These are phyloP conservation scores for Cyberlindnera euphorbiae DNA, from an alignment of 805 yeast species.

Conservation along the genomic window DNA sequence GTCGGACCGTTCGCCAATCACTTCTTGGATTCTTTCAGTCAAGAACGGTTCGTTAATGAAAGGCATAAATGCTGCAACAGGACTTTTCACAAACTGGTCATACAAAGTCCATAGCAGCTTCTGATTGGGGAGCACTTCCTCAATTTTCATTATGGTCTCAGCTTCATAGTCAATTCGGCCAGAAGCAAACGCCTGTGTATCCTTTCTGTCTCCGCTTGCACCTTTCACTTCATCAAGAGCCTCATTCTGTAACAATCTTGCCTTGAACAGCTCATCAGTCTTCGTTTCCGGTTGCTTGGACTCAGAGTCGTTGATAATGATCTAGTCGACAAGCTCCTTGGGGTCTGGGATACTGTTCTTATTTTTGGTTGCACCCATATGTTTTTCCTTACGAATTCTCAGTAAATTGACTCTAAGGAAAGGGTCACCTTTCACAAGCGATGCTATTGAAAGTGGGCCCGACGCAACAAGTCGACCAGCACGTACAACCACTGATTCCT, in stretches of 20 bases:
- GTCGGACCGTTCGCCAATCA: slow-evolving; percentile 10
- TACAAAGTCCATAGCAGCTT: slow-evolving; percentile 21
- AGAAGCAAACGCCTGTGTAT: slow-evolving; percentile 13
- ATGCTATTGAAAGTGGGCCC: slow-evolving; percentile 29
- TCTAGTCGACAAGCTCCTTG: slow-evolving; percentile 19
- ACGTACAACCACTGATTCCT: slow-evolving; percentile 27
- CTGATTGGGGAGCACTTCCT: slow-evolving; percentile 21
- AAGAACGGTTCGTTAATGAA: slow-evolving; percentile 23
- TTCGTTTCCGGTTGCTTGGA: slow-evolving; percentile 6
- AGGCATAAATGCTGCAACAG: slow-evolving; percentile 22
- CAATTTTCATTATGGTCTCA: slow-evolving; percentile 19
- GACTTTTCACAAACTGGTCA: slow-evolving; percentile 19
- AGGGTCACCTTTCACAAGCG: slow-evolving; percentile 28
- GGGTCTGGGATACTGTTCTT: slow-evolving; percentile 2
- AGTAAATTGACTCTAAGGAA: slow-evolving; percentile 24
- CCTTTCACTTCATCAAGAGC: slow-evolving; percentile 33
- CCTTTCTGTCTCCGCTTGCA: slow-evolving; percentile 5
- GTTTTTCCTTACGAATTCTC: slow-evolving; percentile 27
- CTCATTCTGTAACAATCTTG: slow-evolving; percentile 32
- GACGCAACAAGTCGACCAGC: slow-evolving; percentile 29
- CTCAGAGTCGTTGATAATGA: slow-evolving; percentile 17
- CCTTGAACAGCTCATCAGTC: slow-evolving; percentile 28
- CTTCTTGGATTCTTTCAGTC: slow-evolving; percentile 14
- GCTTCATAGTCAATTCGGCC: slow-evolving; percentile 15
- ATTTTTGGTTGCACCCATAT: slow-evolving; percentile 7